These are phyloP conservation scores for Shiraia sp. DNA, from an alignment of 2,329 filamentous ascomycete species.

Conservation along the genomic window DNA sequence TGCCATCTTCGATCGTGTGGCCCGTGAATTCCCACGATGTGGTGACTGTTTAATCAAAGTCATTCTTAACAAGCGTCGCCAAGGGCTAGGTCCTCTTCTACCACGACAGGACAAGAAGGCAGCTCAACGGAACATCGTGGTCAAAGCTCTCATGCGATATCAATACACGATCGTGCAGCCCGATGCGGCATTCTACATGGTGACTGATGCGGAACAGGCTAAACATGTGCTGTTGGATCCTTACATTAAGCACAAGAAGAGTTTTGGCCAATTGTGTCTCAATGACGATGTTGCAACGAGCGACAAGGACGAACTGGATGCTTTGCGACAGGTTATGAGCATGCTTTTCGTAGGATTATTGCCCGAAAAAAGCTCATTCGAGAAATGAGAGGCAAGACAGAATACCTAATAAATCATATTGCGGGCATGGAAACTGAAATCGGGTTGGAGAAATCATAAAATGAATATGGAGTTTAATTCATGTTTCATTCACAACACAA, in stretches of 20 bases:
- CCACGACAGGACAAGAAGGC: slow-evolving; percentile 37
- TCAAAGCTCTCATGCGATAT: slow-evolving; percentile 48
- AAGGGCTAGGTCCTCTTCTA: slow-evolving; percentile 45
- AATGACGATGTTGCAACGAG: slow-evolving; percentile 51
- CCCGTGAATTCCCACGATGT: slow-evolving; percentile 45
- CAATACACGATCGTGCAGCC: slow-evolving; percentile 49
- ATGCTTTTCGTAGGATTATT: slow-evolving; percentile 42
- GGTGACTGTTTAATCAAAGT: slow-evolving; percentile 51
- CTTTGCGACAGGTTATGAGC: slow-evolving; percentile 42
- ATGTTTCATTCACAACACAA: too few relatives aligned
- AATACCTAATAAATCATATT: too few relatives aligned
- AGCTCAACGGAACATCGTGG: slow-evolving; percentile 38
- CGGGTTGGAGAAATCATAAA: too few relatives aligned
- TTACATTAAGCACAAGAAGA: slow-evolving; percentile 39
- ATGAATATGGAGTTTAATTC: too few relatives aligned
- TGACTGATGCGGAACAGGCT: slow-evolving; percentile 51
- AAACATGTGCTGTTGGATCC: slow-evolving; percentile 44
- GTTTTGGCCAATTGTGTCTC: slow-evolving; percentile 47
- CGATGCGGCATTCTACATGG: slow-evolving; percentile 49
- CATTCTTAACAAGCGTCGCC: slow-evolving; percentile 40
- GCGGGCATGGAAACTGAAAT: too few relatives aligned
- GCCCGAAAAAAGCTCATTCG: slow-evolving; percentile 23
- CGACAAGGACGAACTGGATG: slow-evolving; percentile 39
- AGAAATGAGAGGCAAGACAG: too few relatives aligned
- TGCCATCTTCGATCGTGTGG: slow-evolving; percentile 46